phyloP scores from a whole-genome alignment of 148 eudicot species.

The Diospyros lotus region DNA sequence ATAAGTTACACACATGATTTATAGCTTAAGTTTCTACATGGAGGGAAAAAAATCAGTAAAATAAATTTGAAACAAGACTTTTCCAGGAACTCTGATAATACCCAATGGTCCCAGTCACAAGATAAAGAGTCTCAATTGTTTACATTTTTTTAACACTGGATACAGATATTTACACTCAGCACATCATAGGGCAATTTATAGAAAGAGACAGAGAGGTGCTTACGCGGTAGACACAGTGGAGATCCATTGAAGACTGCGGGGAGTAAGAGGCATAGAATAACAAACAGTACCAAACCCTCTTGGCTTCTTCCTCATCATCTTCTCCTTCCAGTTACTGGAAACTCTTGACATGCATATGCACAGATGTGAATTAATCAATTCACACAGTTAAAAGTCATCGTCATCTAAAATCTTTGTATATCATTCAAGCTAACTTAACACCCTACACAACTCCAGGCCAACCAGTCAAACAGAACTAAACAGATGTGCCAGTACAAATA shows the following conservation, averaged over 20 bases:
- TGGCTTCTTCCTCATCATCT: conserved; percentile 20
- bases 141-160: background rate
- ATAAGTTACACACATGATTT: no score
- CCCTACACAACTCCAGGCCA: no score
- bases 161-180: background rate
- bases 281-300: conserved; percentile 43
- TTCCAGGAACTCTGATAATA: no score
- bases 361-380: background rate
- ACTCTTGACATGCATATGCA: conserved; percentile 22
- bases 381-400: no score
- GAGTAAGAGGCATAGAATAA: conserved; percentile 36
- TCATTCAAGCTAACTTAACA: no score
- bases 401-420: no score
- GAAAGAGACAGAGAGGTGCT: conserved; percentile 10
- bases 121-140: background rate
- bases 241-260: conserved; percentile 55
- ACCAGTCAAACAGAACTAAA: no score
- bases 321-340: conserved; percentile 13
- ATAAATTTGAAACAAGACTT: no score
- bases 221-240: conserved; percentile 57
- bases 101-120: no score
- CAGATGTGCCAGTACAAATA: no score
- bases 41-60: no score
- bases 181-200: background rate
- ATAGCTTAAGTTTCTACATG: no score